These are phyloP conservation scores for Podila verticillata DNA, from an alignment of 192 early-diverging fungal genomes.

Conservation along the genomic window DNA sequence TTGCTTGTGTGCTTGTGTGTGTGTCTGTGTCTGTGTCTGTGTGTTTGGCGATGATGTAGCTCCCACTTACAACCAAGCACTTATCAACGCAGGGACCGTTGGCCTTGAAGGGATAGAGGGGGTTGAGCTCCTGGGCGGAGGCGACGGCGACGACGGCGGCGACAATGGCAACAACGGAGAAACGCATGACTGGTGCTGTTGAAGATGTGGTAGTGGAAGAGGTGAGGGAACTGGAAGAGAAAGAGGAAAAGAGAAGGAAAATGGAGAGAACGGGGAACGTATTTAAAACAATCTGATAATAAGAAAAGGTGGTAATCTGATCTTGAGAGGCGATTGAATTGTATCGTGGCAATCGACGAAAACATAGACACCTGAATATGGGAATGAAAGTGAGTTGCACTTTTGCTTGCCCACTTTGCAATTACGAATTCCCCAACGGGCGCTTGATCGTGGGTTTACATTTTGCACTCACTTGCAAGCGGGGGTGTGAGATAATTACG, in stretches of 20 bases:
- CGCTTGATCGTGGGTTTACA: too few relatives aligned
- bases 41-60: background rate
- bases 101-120: slow-evolving; percentile 29
- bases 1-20: too few relatives aligned
- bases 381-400: too few relatives aligned
- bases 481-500: too few relatives aligned
- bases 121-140: slow-evolving; percentile 21
- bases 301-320: too few relatives aligned
- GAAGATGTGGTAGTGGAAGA: background rate
- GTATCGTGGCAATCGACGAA: too few relatives aligned
- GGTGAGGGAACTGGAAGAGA: background rate
- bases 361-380: too few relatives aligned
- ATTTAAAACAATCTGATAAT: slow-evolving; percentile 1
- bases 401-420: too few relatives aligned
- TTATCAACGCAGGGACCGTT: slow-evolving; percentile 27
- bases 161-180: slow-evolving; percentile 32
- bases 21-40: background rate
- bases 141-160: slow-evolving; percentile 17
- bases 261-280: background rate
- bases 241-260: background rate
- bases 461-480: too few relatives aligned
- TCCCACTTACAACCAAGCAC: slow-evolving; percentile 37
- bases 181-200: slow-evolving; percentile 38
- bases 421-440: too few relatives aligned
- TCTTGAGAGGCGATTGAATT: too few relatives aligned